Base-by-base conservation (phyloP, 768 basidiomycete genomes). In the Leccinellum albellum region DNA sequence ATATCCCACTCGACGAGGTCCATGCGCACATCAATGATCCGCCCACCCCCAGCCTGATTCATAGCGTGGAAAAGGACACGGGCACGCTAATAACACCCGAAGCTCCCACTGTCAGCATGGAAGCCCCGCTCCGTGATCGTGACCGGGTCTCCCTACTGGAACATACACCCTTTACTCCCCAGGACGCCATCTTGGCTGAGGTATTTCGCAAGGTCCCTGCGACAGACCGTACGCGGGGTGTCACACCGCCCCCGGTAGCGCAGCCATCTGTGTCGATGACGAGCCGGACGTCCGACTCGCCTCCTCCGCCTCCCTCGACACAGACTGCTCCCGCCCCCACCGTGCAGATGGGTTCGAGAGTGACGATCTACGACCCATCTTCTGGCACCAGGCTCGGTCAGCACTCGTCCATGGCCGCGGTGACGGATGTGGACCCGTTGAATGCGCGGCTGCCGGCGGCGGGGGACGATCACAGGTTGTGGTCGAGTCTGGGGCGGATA, bases 401-500 rank as follows among this genome's bases (percentile, higher is more conserved):
- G 23, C 60, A 57, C 29, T 29, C 62, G 1, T 57, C 63, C 26
- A 21, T 48, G 28, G n/a, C n/a, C n/a, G n/a, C n/a, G n/a, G n/a
- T n/a, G n/a, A n/a, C n/a, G n/a, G n/a, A n/a, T n/a, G n/a, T n/a
- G n/a, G n/a, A n/a, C n/a, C n/a, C n/a, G n/a, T n/a, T n/a, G n/a
- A 53, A 33, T 45, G 24, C 50, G 4, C 51, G 57, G 35, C 52
- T 66, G 49, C 59, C 53, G 53, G 49, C 51, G 0, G 51, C 51
- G 17, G 73, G 71, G 48, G 78, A 72, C 48, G 78, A 79, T 60
- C 81, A 80, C 51, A 82, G 79, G 53, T 68, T 88, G 50, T 91
- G 89, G 89, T 65, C 79, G 0, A 84, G 86, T 59, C 78, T 91
- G 15, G 82, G 82, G 20, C 79, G 78, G 45, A 85, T 91, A n/a